Percentiles rank a stretch among this genome's conserved stretches.
Conservation (phyloP, 208 protist species). For the Plasmodiophora brassicae region DNA sequence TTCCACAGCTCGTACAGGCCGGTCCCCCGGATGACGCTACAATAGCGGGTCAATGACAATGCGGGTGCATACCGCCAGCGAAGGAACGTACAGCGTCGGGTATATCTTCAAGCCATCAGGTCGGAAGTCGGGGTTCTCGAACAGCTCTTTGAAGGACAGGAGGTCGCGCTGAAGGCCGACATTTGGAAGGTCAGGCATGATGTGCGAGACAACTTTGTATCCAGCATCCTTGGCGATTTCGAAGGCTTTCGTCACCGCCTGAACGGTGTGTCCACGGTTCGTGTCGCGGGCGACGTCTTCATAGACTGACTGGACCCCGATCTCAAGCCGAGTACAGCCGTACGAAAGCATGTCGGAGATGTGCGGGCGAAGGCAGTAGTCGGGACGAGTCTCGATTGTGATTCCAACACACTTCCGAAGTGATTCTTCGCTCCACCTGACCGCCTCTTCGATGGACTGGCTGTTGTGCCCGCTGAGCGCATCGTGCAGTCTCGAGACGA, state of each 20-base stretch:
- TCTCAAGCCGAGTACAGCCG: slow-evolving; percentile 93
- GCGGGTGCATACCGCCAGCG: not conserved
- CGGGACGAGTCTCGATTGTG: slow-evolving; percentile 97
- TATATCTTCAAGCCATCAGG: slow-evolving; percentile 97
- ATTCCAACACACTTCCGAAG: slow-evolving; percentile 74
- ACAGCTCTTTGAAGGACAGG: slow-evolving; percentile 71
- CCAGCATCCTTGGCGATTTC: slow-evolving; percentile 89
- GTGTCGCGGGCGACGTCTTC: slow-evolving; percentile 83
- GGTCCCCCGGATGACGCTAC: slow-evolving; percentile 91
- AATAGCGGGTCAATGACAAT: not conserved
- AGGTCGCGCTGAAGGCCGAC: slow-evolving; percentile 66
- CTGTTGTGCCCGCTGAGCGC: slow-evolving; percentile 68
- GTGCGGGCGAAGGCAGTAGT: slow-evolving; percentile 85
- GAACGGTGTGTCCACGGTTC: slow-evolving; percentile 84
- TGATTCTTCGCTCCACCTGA: slow-evolving; percentile 34
- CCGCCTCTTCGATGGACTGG: slow-evolving; percentile 36
- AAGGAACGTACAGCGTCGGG: slow-evolving; percentile 77
- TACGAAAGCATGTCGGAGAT: slow-evolving; percentile 76
- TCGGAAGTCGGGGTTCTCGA: slow-evolving; percentile 85
- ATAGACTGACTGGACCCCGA: slow-evolving; percentile 96
- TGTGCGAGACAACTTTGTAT: slow-evolving; percentile 97
- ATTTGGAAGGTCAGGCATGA: slow-evolving; percentile 98
- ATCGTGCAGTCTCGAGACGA: slow-evolving; percentile 79
- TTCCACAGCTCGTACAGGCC: slow-evolving; percentile 90
- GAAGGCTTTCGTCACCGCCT: slow-evolving; percentile 78